Evolutionary conservation across 148 eudicot genomes (phyloP), one percentile per base, ranked within the genome.

Genomic region (Polygonum maritimum): DNA sequence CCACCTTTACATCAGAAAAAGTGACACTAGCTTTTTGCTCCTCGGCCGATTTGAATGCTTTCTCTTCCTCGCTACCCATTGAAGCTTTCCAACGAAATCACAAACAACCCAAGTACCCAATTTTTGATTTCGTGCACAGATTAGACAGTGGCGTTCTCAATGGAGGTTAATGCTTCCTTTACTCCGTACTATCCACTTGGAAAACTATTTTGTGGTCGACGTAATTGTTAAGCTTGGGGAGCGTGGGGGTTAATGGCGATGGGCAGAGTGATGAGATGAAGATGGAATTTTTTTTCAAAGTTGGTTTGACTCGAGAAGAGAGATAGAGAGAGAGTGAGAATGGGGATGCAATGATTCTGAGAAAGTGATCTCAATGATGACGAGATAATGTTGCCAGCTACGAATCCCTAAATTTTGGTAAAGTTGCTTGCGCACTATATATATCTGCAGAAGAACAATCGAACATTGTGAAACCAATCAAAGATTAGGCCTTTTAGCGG

Each of bases 51-150:
- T 82, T 69, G 5, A 7, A 81, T 74, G 47, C 81, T 72, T 52
- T 84, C 78, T 48, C 82, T 19, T 73, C 83, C 49, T 82, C 84
- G 12, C 78, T 85, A 19, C 72, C 77, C 77, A 75, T 75, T 75
- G 69, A 31, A 62, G 31, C 39, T 62, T 10, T 3, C 36, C 38
- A 62, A 5, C n/a, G 15, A 60, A 10, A 60, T 60, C 77, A 74
- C 52, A 19, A 45, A 45, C 75, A 21, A 74, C 3, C 3, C 19
- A 26, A 49, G 38, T 19, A 44, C 22, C 4, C 74, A 2, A 26
- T 12, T 18, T 69, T 69, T 6, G 7, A 44, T 6, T 38, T 4
- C 15, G 19, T 15, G 9, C 15, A 13, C 72, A 12, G 47, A n/a
- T 19, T 26, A 4, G 44, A 39, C 13, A 22, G 8, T 44, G 52